Conservation (phyloP, 2,329 filamentous ascomycete genomes). For the Curvularia sp. region DNA sequence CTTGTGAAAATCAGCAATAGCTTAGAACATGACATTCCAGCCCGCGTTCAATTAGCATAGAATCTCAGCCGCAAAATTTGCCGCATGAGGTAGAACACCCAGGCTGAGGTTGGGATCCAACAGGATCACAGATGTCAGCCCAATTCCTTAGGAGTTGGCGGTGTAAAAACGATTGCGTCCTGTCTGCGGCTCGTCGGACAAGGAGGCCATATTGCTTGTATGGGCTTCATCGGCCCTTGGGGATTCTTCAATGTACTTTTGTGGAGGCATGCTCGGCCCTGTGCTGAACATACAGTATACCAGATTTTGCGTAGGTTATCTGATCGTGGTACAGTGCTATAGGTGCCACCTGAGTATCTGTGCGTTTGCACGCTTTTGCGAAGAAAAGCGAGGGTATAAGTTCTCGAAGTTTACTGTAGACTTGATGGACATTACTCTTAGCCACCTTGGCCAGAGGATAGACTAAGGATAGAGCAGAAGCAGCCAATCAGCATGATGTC, state of each 20-base stretch:
- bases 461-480: neutral
- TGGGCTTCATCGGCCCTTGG: neutral
- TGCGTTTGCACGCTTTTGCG: neutral
- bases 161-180: neutral
- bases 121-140: constrained; percentile 1
- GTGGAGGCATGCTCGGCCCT: neutral
- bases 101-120: constrained; percentile 7
- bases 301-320: neutral
- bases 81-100: constrained; percentile 3
- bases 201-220: constrained; percentile 1
- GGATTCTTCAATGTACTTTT: neutral
- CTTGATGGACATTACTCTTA: neutral
- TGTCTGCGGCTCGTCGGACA: neutral
- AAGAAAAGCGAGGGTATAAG: neutral
- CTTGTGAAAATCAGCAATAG: neutral
- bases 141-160: neutral
- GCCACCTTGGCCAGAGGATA: neutral
- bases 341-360: neutral
- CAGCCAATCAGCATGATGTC: constrained; percentile 9
- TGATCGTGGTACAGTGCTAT: neutral
- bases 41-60: neutral
- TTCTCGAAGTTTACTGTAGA: neutral
- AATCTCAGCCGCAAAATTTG: constrained; percentile 1
- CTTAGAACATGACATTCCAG: neutral
- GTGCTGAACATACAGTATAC: neutral